Conservation (phyloP, 2,329 filamentous ascomycete genomes). For the Exophiala sp. region DNA sequence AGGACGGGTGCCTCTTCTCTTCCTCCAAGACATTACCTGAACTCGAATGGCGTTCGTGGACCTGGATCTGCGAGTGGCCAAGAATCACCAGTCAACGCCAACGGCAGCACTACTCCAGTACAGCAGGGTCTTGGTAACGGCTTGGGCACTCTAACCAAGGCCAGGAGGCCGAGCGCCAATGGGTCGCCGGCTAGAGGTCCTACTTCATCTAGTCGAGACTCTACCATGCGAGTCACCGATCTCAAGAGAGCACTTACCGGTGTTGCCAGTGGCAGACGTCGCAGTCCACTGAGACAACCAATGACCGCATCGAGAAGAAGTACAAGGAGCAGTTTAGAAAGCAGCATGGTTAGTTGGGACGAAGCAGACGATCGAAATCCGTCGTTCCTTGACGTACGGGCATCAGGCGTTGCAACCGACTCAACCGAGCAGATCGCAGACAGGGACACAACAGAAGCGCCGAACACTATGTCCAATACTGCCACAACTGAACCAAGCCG, state of each 20-base stretch:
- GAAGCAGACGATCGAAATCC: conserved; percentile 24
- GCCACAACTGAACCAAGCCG: conserved; percentile 1
- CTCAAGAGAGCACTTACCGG: conserved; percentile 47
- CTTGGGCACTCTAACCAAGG: conserved; percentile 32
- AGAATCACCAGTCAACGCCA: conserved; percentile 27
- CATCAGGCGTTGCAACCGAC: neutral
- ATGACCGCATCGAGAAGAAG: conserved; percentile 23
- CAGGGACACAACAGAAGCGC: conserved; percentile 1
- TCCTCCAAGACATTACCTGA: conserved; percentile 25
- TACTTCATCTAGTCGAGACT: conserved; percentile 40
- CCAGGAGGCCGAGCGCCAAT: conserved; percentile 37
- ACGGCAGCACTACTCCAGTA: conserved; percentile 21
- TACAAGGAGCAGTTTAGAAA: conserved; percentile 38
- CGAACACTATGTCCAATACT: conserved; percentile 4
- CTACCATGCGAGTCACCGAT: conserved; percentile 48
- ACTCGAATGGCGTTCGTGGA: conserved; percentile 23
- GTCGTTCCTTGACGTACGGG: conserved; percentile 23
- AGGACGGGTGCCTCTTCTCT: conserved; percentile 51
- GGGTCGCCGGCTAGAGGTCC: conserved; percentile 34
- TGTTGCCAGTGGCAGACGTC: conserved; percentile 34
- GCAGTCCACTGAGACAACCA: conserved; percentile 41
- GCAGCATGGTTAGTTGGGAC: conserved; percentile 43
- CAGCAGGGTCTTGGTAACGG: conserved; percentile 24
- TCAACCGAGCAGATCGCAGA: neutral
- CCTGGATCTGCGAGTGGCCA: conserved; percentile 19